A percentile compares a stretch with the other conserved stretches of the same genome.
These are phyloP conservation scores for Cicer cuneatum DNA, from an alignment of 306 rosid species.

Conservation along the genomic window DNA sequence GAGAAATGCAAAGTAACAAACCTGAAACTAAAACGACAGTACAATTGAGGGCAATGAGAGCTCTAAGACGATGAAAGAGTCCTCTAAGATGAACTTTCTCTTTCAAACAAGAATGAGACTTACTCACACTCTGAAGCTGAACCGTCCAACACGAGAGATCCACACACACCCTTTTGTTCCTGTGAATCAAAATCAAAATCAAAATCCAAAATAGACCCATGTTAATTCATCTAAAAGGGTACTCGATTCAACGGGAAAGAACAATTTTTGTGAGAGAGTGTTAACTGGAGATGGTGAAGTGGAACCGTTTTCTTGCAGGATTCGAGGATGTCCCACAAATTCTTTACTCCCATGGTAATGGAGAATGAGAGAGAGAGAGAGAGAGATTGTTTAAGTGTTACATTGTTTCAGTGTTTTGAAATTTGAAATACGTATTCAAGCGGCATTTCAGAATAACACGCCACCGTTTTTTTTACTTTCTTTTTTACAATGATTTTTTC, in stretches of 20 bases:
- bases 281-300: slow-evolving; percentile 70
- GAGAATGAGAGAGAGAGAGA: neutral
- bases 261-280: neutral
- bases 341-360: slow-evolving; percentile 74
- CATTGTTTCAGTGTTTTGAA: slow-evolving; percentile 22
- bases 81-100: slow-evolving; percentile 69
- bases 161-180: slow-evolving; percentile 85
- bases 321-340: slow-evolving; percentile 81
- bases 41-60: slow-evolving; percentile 81
- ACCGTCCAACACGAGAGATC: slow-evolving; percentile 92
- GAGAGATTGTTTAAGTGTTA: neutral
- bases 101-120: slow-evolving; percentile 56
- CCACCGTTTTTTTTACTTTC: too few relatives aligned
- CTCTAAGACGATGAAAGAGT: slow-evolving; percentile 82
- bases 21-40: slow-evolving; percentile 72
- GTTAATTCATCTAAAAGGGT: slow-evolving; percentile 6
- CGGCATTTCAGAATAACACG: neutral
- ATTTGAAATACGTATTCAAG: slow-evolving; percentile 7
- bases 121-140: slow-evolving; percentile 72
- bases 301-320: slow-evolving; percentile 90
- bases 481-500: too few relatives aligned
- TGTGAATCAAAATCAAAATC: slow-evolving; percentile 24
- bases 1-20: slow-evolving; percentile 3
- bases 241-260: neutral
- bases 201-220: slow-evolving; percentile 42